These are phyloP conservation scores for Samsoniella hepiali DNA, from an alignment of 2,329 filamentous ascomycete genomes.

Conservation along the genomic window DNA sequence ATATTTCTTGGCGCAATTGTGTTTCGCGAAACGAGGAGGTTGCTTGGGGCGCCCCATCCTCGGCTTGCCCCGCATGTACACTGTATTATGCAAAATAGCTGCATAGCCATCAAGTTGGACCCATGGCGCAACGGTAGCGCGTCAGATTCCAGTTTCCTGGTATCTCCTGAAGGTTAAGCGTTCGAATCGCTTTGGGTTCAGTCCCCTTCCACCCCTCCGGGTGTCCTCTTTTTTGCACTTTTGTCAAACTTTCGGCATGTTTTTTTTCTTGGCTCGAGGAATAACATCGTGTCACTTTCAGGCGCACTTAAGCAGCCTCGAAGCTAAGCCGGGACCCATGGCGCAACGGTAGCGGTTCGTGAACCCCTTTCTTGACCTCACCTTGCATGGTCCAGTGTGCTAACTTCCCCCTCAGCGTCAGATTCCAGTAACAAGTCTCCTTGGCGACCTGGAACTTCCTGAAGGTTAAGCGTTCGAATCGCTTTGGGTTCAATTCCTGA, in stretches of 20 bases:
- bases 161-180: neutral
- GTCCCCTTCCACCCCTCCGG: neutral
- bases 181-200: slow-evolving; percentile 7
- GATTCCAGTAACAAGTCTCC: neutral
- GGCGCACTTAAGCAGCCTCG: too few species aligned
- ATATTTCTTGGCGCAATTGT: too few species aligned
- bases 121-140: slow-evolving; percentile 11
- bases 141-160: neutral
- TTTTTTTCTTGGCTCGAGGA: too few species aligned
- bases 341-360: slow-evolving; percentile 2
- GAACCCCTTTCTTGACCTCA: too few species aligned
- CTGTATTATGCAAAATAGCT: too few species aligned
- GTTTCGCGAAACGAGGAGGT: too few species aligned
- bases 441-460: neutral
- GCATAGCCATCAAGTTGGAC: neutral
- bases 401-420: too few species aligned
- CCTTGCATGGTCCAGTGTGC: too few species aligned
- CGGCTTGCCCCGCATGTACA: too few species aligned
- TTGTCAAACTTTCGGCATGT: too few species aligned
- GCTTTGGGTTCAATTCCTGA: slow-evolving; percentile 1
- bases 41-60: too few species aligned
- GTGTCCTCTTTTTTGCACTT: neutral
- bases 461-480: slow-evolving; percentile 5
- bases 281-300: too few species aligned
- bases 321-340: neutral